phyloP scores from a whole-genome alignment of 2,329 filamentous ascomycete genomes.

The Verticillium isaacii region DNA sequence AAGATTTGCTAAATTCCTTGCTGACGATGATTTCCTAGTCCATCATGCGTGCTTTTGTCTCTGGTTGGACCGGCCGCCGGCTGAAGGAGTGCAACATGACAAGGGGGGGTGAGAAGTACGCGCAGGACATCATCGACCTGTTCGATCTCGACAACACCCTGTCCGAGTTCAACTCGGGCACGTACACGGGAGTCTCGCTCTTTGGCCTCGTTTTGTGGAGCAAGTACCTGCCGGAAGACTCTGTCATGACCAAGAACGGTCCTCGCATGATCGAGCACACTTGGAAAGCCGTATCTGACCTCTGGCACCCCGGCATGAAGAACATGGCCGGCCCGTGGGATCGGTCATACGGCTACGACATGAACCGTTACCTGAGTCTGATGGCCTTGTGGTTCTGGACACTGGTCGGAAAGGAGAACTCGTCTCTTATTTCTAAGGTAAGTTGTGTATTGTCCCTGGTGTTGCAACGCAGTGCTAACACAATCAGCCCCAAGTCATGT shows the following conservation, averaged over 20 bases:
- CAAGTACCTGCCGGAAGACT: conserved; percentile 51
- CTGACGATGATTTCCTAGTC: conserved; percentile 15
- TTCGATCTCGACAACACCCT: conserved; percentile 52
- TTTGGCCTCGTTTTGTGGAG: conserved; percentile 54
- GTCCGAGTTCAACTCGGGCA: conserved; percentile 59
- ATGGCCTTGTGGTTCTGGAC: conserved; percentile 57
- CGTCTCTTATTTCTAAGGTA: conserved; percentile 27
- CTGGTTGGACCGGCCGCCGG: conserved; percentile 53
- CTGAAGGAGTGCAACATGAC: conserved; percentile 56
- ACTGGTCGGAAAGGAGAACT: conserved; percentile 42
- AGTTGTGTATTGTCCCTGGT: background rate
- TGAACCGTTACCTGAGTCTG: conserved; percentile 57
- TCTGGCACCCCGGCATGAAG: conserved; percentile 55
- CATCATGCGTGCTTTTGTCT: conserved; percentile 59
- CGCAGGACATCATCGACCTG: conserved; percentile 49
- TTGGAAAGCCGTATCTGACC: conserved; percentile 43
- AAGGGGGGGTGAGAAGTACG: conserved; percentile 48
- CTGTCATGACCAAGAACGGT: conserved; percentile 47
- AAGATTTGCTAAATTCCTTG: too few species aligned
- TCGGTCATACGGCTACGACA: conserved; percentile 57
- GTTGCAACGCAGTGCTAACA: conserved; percentile 1
- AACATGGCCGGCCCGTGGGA: conserved; percentile 64
- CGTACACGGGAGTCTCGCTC: conserved; percentile 58
- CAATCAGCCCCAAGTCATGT: conserved; percentile 44
- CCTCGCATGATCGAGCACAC: conserved; percentile 45